Percentiles rank a stretch among this genome's conserved stretches.
Conservation (phyloP, 768 basidiomycete species). For the Russula griseocarnosa region DNA sequence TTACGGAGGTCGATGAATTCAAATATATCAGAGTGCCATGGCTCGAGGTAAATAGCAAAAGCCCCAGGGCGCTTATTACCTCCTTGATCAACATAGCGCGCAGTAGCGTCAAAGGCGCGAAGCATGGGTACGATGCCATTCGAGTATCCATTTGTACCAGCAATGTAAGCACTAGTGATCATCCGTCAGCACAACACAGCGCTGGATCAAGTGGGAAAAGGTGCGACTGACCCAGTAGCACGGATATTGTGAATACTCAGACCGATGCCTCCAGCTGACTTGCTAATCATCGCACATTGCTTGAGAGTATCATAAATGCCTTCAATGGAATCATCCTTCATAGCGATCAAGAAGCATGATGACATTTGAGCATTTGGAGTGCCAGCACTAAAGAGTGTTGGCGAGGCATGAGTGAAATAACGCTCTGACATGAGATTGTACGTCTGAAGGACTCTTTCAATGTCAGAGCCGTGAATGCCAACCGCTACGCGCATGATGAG, state of each 20-base stretch:
- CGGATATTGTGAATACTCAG: slow-evolving; percentile 95
- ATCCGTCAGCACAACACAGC: slow-evolving; percentile 15
- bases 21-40: slow-evolving; percentile 97
- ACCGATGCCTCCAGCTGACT: slow-evolving; percentile 98
- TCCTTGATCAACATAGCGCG: slow-evolving; percentile 97
- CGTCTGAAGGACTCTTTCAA: slow-evolving; percentile 86
- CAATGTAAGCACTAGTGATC: slow-evolving; percentile 81
- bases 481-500: slow-evolving; percentile 99
- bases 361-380: slow-evolving; percentile 93
- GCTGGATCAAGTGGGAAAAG: slow-evolving; percentile 8
- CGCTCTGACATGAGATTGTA: slow-evolving; percentile 97
- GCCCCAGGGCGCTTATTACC: slow-evolving; percentile 99
- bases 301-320: slow-evolving; percentile 99
- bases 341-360: slow-evolving; percentile 95
- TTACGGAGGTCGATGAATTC: slow-evolving; percentile 97
- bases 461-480: slow-evolving; percentile 87
- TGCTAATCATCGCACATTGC: slow-evolving; percentile 98
- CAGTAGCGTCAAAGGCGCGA: slow-evolving; percentile 94
- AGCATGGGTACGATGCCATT: slow-evolving; percentile 99
- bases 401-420: slow-evolving; percentile 97
- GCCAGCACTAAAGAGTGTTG: slow-evolving; percentile 97
- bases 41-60: slow-evolving; percentile 97
- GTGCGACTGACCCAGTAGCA: slow-evolving; percentile 71
- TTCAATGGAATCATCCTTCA: slow-evolving; percentile 99
- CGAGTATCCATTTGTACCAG: slow-evolving; percentile 97